Evolutionary conservation across 176 grass and related monocot species (phyloP).

Genomic region (Aegilops speltoides): DNA sequence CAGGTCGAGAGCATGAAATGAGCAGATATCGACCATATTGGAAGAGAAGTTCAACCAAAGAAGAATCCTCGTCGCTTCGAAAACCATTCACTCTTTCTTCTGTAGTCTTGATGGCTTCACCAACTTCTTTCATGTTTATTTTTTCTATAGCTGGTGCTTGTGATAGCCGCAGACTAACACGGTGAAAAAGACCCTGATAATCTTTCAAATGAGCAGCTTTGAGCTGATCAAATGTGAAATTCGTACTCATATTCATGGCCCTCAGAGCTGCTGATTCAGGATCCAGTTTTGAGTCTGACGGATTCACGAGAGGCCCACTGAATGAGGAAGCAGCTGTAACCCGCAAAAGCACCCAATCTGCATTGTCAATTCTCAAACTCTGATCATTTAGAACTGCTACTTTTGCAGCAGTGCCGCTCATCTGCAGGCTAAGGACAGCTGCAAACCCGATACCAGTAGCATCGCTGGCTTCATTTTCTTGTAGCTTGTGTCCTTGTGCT

Average conservation of each 20-base stretch:
- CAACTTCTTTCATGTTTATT: not conserved
- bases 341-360: slow-evolving; percentile 68
- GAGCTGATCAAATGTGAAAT: slow-evolving; percentile 53
- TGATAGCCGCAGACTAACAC: slow-evolving; percentile 56
- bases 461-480: slow-evolving; percentile 5
- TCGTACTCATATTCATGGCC: slow-evolving; percentile 41
- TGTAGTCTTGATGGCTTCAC: slow-evolving; percentile 36
- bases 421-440: slow-evolving; percentile 48
- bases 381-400: slow-evolving; percentile 35
- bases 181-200: slow-evolving; percentile 73
- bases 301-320: slow-evolving; percentile 54
- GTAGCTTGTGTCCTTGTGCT: slow-evolving; percentile 14
- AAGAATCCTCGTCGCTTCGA: slow-evolving; percentile 66
- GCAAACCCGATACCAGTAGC: slow-evolving; percentile 66
- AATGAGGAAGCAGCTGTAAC: slow-evolving; percentile 67
- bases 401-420: slow-evolving; percentile 24
- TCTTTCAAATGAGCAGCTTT: slow-evolving; percentile 71
- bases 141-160: slow-evolving; percentile 12
- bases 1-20: slow-evolving; percentile 77
- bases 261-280: slow-evolving; percentile 40
- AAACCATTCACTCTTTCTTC: slow-evolving; percentile 66
- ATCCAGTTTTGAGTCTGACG: slow-evolving; percentile 62
- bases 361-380: slow-evolving; percentile 54
- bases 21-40: slow-evolving; percentile 82
- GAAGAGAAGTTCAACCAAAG: slow-evolving; percentile 76